Conservation (phyloP, 176 grass and related monocot species). For the Avena eriantha region DNA sequence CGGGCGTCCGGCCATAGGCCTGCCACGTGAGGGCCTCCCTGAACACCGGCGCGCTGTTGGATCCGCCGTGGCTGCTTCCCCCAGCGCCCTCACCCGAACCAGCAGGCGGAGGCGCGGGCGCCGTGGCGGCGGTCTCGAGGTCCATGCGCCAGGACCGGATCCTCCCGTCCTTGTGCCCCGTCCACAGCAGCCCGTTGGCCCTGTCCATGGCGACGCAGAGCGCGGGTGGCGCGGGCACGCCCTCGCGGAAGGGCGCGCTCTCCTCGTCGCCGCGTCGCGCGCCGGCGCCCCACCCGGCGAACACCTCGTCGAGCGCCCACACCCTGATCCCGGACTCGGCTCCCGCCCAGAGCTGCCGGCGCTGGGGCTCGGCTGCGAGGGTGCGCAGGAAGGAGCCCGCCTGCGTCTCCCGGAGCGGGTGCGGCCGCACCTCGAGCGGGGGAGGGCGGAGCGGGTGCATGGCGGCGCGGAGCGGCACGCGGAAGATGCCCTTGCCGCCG, state of each 20-base stretch:
- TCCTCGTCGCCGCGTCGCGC: conserved; percentile 82
- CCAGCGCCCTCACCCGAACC: conserved; percentile 43
- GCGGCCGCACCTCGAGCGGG: conserved; percentile 73
- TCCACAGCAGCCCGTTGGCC: conserved; percentile 82
- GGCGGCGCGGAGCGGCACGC: conserved; percentile 68
- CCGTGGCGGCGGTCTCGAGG: conserved; percentile 23
- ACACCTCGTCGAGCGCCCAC: conserved; percentile 63
- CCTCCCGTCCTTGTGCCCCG: conserved; percentile 92
- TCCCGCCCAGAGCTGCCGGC: conserved; percentile 59
- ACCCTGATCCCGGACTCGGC: conserved; percentile 63
- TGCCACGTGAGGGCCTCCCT: conserved; percentile 86
- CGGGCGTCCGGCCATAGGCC: conserved; percentile 69
- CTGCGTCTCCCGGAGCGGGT: conserved; percentile 91
- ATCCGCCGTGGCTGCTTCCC: conserved; percentile 37
- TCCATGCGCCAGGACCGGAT: conserved; percentile 88
- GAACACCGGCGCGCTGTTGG: conserved; percentile 51
- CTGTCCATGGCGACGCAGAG: conserved; percentile 77
- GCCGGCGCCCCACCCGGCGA: conserved; percentile 54
- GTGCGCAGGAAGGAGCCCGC: conserved; percentile 77
- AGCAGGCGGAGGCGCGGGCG: conserved; percentile 26
- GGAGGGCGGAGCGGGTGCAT: conserved; percentile 85
- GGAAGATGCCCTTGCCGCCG: conserved; percentile 77
- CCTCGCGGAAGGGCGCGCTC: conserved; percentile 84
- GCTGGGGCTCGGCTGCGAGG: conserved; percentile 56
- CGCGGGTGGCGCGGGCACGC: conserved; percentile 64